Base-by-base conservation (phyloP, 2,329 filamentous ascomycete species). In the Paraconiothyrium brasiliense region DNA sequence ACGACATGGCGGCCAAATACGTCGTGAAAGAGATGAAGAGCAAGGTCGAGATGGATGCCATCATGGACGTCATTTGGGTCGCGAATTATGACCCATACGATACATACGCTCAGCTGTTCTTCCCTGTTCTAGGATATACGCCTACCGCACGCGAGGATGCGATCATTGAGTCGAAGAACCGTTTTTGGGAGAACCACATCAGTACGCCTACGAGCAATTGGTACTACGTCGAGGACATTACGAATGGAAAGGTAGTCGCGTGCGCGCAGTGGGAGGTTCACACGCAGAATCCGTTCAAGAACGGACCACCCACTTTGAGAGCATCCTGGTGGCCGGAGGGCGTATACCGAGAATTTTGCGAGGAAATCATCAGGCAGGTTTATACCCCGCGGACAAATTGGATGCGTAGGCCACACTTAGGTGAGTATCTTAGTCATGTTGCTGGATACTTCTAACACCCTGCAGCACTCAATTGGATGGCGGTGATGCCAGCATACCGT, bases 271-370 rank as follows among this genome's bases (percentile, higher is more conserved):
- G 76, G 76, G 66, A 76, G 5, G 59, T 75, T 10, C 67, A 63
- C 34, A 61, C 51, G 9, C 52, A 65, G 24, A 77, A 77, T 57
- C 74, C 73, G 3, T 78, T 77, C 48, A 62, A 63, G n/a, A 59
- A 67, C n/a, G 74, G 73, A 8, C 56, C 61, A n/a, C 69, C 67
- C 7, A 66, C 63, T 16, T 43, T 77, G 39, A 61, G 60, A 49
- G 73, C 75, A 57, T 70, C 73, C 22, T 78, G 76, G 76, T 78
- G 74, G 75, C 75, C 76, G 0, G 71, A 76, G 24, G 71, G 71
- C 39, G 75, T 77, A 63, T 61, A 66, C 62, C 68, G 73, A 47
- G 71, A 71, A 22, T 77, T 77, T 55, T 74, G 71, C 57, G 74
- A 77, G 54, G 65, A 58, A 8, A 72, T 78, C 34, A 63, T 78